Evolutionary conservation across 1,284 basidiomycete species (phyloP), one percentile per base, ranked within the genome.

Genomic region (Trametes polyzona): DNA sequence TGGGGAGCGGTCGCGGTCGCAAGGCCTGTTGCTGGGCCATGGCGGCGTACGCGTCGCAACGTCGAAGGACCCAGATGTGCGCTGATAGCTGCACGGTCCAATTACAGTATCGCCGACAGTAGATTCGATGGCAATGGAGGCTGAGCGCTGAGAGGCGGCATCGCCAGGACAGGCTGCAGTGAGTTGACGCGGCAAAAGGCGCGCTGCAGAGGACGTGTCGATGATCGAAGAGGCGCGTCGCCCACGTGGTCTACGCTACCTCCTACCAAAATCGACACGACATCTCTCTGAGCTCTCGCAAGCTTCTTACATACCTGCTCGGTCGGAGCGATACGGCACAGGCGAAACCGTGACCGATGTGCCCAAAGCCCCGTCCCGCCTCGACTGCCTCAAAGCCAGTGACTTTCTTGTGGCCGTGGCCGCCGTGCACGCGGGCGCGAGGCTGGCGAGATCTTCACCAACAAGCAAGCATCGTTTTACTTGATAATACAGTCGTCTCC

Each of bases 1-100:
- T 71, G 0, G 87, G 76, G 4, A 90, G 73, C 1, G 58, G 59
- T 26, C 69, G 86, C 83, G 84, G 82, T 78, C 64, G 72, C 74
- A 63, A 71, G 12, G 64, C 42, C 21, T 37, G 59, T 42, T 52
- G 55, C 35, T 58, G 61, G 10, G 62, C 60, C 65, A 65, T 67
- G 3, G n/a, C 41, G 23, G 12, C 14, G 16, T 12, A 3, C 2
- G 33, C 11, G 33, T 35, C 33, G n/a, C n/a, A n/a, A n/a, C n/a
- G n/a, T n/a, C n/a, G n/a, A n/a, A n/a, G n/a, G n/a, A n/a, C n/a
- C n/a, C n/a, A n/a, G n/a, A n/a, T n/a, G n/a, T n/a, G n/a, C n/a
- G n/a, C n/a, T 26, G 17, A 21, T 11, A 11, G 14, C 33, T n/a
- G 4, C 11, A 12, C 33, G 5, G 33, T 35, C 33, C 17, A 35